Conservation (phyloP, 129 eudicot genomes). For the Lactuca sativa region DNA sequence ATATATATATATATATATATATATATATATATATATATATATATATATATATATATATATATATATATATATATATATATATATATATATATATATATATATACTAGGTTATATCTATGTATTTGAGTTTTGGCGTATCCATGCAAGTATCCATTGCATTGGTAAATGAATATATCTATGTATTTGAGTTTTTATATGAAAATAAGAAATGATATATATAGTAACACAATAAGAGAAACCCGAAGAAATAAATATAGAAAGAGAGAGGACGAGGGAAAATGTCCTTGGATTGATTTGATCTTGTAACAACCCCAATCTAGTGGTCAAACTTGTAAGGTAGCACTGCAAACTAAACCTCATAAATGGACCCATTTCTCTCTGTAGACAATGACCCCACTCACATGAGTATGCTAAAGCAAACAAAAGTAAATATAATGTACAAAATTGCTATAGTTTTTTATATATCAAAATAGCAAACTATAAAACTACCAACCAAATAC, state of each 20-base stretch:
- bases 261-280: slow-evolving; percentile 2
- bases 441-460: background rate
- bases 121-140: too few relatives aligned
- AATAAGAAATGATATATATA: too few relatives aligned
- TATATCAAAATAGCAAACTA: slow-evolving; percentile 20
- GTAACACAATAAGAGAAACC: background rate
- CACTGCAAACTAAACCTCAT: slow-evolving; percentile 42
- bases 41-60: too few relatives aligned
- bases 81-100: too few relatives aligned
- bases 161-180: too few relatives aligned
- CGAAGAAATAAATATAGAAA: background rate
- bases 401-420: slow-evolving; percentile 32
- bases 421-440: slow-evolving; percentile 23
- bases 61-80: too few relatives aligned
- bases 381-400: slow-evolving; percentile 32
- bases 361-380: slow-evolving; percentile 35
- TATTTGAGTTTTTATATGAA: too few relatives aligned
- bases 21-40: too few relatives aligned
- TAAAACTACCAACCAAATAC: slow-evolving; percentile 8
- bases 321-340: slow-evolving; percentile 48
- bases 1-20: too few relatives aligned
- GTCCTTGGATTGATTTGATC: slow-evolving; percentile 37
- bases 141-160: too few relatives aligned
- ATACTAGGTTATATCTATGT: too few relatives aligned
- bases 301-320: slow-evolving; percentile 41